A percentile compares a stretch with the other conserved stretches of the same genome.
phyloP scores from a whole-genome alignment of 129 eudicot species.

The Escallonia herrerae region DNA sequence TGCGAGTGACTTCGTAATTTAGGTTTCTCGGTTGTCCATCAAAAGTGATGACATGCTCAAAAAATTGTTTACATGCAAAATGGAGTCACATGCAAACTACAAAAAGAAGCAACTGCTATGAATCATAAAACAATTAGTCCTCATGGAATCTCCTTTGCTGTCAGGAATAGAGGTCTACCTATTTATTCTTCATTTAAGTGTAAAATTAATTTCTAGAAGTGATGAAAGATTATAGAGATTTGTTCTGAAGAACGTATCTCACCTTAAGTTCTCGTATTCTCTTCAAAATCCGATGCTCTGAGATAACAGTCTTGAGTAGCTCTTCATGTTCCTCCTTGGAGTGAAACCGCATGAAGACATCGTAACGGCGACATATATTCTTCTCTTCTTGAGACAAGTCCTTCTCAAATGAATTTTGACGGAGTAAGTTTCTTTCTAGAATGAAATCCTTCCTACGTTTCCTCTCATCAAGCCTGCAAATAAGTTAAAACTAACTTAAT shows the following conservation, averaged over 20 bases:
- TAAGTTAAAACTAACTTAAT: background rate
- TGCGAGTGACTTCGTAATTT: too few species aligned
- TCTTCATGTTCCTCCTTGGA: constrained; percentile 59
- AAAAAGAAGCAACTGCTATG: too few species aligned
- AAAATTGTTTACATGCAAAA: too few species aligned
- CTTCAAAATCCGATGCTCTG: constrained; percentile 42
- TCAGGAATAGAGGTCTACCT: too few species aligned
- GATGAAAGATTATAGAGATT: too few species aligned
- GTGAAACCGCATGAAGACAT: constrained; percentile 47
- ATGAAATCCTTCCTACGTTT: constrained; percentile 61
- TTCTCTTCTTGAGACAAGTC: constrained; percentile 49
- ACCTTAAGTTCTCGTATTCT: constrained; percentile 48
- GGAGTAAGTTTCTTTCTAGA: constrained; percentile 47
- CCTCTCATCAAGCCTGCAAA: constrained; percentile 59
- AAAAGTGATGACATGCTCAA: too few species aligned
- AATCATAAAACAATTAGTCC: too few species aligned
- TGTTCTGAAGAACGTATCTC: background rate
- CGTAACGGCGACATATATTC: constrained; percentile 44
- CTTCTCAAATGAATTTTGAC: constrained; percentile 41
- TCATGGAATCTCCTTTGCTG: too few species aligned
- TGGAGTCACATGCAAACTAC: too few species aligned
- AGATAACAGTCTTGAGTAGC: constrained; percentile 31
- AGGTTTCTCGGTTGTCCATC: too few species aligned
- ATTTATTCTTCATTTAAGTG: too few species aligned
- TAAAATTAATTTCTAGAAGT: too few species aligned